These are phyloP conservation scores for Ogataea methylovora DNA, from an alignment of 805 yeast species.

Conservation along the genomic window DNA sequence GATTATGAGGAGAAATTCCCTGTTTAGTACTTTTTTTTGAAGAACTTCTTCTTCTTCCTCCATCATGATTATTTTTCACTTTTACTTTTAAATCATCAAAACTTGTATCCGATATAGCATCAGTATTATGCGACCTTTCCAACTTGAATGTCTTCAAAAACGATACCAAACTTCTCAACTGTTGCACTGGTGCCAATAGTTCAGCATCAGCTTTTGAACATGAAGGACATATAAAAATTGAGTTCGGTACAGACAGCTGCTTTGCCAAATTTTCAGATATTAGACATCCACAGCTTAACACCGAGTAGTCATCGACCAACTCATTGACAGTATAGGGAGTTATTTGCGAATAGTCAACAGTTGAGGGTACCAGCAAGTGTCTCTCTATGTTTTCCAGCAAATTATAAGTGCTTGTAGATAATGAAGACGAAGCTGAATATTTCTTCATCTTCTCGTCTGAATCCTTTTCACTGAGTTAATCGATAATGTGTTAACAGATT, in stretches of 20 bases:
- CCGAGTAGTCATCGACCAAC: conserved; percentile 21
- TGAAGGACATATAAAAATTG: conserved; percentile 27
- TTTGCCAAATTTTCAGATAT: conserved; percentile 25
- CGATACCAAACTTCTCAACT: conserved; percentile 21
- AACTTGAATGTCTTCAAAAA: conserved; percentile 2
- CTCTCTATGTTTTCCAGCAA: not conserved
- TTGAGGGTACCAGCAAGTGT: conserved; percentile 13
- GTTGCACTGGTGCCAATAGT: conserved; percentile 25
- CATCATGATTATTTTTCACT: not conserved
- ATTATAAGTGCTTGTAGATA: conserved; percentile 14
- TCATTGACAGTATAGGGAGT: conserved; percentile 14
- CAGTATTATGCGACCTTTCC: not conserved
- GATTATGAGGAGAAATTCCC: not conserved
- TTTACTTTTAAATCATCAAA: conserved; percentile 1
- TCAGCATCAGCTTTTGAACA: conserved; percentile 19
- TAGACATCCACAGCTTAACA: conserved; percentile 34
- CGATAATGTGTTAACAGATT: no score
- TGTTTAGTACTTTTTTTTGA: conserved; percentile 7
- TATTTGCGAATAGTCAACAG: conserved; percentile 14
- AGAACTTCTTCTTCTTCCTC: conserved; percentile 7
- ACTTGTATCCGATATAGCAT: conserved; percentile 5
- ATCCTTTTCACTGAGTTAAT: not conserved
- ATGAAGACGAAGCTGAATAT: conserved; percentile 1
- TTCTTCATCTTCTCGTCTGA: not conserved
- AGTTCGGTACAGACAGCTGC: conserved; percentile 10